These are phyloP conservation scores for Flaveria floridana DNA, from an alignment of 140 eudicot species.

Conservation along the genomic window DNA sequence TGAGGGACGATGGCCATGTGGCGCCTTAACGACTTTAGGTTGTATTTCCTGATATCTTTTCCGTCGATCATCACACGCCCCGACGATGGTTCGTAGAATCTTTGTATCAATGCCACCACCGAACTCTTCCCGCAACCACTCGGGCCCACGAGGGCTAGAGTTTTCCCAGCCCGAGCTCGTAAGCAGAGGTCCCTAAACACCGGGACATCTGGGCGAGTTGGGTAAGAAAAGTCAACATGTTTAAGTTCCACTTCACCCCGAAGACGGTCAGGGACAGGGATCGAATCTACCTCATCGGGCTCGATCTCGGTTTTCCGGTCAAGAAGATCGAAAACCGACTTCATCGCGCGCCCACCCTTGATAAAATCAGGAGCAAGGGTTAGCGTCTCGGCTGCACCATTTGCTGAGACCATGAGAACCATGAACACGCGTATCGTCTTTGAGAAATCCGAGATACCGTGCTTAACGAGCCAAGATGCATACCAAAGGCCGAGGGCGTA, in stretches of 20 bases:
- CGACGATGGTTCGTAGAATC: slow-evolving; percentile 82
- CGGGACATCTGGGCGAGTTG: slow-evolving; percentile 73
- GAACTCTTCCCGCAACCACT: slow-evolving; percentile 97
- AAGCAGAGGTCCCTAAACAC: slow-evolving; percentile 69
- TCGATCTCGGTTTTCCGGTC: slow-evolving; percentile 91
- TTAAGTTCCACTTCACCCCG: slow-evolving; percentile 89
- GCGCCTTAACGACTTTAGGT: slow-evolving; percentile 64
- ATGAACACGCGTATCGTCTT: slow-evolving; percentile 85
- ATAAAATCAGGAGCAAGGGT: slow-evolving; percentile 94
- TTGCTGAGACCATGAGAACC: slow-evolving; percentile 66
- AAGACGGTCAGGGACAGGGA: slow-evolving; percentile 75
- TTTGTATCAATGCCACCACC: slow-evolving; percentile 63
- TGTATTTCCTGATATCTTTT: slow-evolving; percentile 76
- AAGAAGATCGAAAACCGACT: slow-evolving; percentile 78
- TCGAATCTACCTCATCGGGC: slow-evolving; percentile 69
- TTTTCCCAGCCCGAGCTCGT: slow-evolving; percentile 90
- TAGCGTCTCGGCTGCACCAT: slow-evolving; percentile 90
- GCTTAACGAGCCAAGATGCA: slow-evolving; percentile 96
- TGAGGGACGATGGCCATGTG: slow-evolving; percentile 84
- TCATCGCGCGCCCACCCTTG: slow-evolving; percentile 94
- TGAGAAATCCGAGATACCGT: slow-evolving; percentile 90
- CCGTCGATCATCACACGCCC: slow-evolving; percentile 86
- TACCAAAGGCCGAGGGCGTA: slow-evolving; percentile 95
- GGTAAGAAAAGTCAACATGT: slow-evolving; percentile 88
- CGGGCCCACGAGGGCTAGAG: slow-evolving; percentile 90